phyloP scores from a whole-genome alignment of 2,329 filamentous ascomycete species.

The Arthrobotrys pseudoclavata region DNA sequence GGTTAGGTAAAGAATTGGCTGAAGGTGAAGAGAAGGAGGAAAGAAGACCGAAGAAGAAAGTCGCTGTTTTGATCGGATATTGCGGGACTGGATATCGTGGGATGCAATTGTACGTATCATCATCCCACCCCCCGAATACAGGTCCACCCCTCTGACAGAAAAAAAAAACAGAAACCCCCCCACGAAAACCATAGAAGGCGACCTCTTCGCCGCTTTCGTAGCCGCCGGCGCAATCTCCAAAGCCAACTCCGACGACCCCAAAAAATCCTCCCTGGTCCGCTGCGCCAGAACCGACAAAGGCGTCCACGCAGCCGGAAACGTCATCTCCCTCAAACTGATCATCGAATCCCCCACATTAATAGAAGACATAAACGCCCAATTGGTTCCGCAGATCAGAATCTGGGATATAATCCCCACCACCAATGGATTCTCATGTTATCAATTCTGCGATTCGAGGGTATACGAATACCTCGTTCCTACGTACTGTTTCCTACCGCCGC shows the following conservation, averaged over 20 bases:
- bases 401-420: conserved; percentile 94
- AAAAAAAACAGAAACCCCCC: conserved; percentile 64
- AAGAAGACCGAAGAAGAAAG: conserved; percentile 92
- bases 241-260: conserved; percentile 94
- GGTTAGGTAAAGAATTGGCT: conserved; percentile 24
- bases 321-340: conserved; percentile 95
- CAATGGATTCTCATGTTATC: conserved; percentile 93
- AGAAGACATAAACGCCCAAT: conserved; percentile 86
- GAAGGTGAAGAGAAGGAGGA: conserved; percentile 71
- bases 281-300: conserved; percentile 98
- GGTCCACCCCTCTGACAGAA: not conserved
- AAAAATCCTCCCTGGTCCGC: conserved; percentile 92
- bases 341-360: conserved; percentile 90
- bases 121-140: conserved; percentile 67
- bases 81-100: conserved; percentile 96
- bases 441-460: conserved; percentile 92
- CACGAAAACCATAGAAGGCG: conserved; percentile 95
- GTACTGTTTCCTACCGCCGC: conserved; percentile 90
- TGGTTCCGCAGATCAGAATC: conserved; percentile 89
- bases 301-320: conserved; percentile 94
- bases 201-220: conserved; percentile 92
- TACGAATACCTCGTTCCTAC: conserved; percentile 98
- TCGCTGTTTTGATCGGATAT: conserved; percentile 94
- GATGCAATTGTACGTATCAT: conserved; percentile 80
- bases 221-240: conserved; percentile 94